Evolutionary conservation across 352 stramenopile genomes (phyloP).

Genomic region (Pilasporangium apinafurcum): DNA sequence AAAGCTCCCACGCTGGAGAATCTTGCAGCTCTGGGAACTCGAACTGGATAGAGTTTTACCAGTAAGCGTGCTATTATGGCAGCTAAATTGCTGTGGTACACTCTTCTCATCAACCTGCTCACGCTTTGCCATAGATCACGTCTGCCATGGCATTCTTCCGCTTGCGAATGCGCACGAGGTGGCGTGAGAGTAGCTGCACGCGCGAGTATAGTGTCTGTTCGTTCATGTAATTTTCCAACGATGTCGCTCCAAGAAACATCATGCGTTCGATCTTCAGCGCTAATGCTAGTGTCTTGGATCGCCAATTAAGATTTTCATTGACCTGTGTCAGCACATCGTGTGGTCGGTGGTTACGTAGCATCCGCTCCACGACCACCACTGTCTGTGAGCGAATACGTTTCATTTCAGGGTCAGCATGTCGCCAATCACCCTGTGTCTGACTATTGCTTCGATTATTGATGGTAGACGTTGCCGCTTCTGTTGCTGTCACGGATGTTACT

Average conservation of each 20-base stretch:
- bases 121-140: no score
- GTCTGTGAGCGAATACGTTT: slow-evolving; percentile 38
- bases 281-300: slow-evolving; percentile 58
- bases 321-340: slow-evolving; percentile 62
- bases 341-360: slow-evolving; percentile 50
- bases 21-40: no score
- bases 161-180: slow-evolving; percentile 49
- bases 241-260: slow-evolving; percentile 47
- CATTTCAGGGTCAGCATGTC: no score
- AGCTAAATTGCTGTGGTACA: no score
- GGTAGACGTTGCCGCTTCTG: no score
- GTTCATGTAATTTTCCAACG: slow-evolving; percentile 60
- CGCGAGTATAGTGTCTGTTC: slow-evolving; percentile 41
- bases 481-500: no score
- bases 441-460: no score
- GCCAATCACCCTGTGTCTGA: no score
- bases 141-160: slow-evolving; percentile 39
- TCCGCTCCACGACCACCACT: slow-evolving; percentile 54
- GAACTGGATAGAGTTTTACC: no score
- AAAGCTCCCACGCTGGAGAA: no score
- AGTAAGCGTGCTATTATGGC: no score
- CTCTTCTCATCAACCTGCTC: no score
- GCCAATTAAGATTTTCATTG: slow-evolving; percentile 56
- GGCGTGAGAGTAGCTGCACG: slow-evolving; percentile 45
- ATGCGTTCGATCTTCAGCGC: slow-evolving; percentile 66